Evolutionary conservation across 1,139 yeast genomes (phyloP).

Genomic region (Scheffersomyces segobiensis): DNA sequence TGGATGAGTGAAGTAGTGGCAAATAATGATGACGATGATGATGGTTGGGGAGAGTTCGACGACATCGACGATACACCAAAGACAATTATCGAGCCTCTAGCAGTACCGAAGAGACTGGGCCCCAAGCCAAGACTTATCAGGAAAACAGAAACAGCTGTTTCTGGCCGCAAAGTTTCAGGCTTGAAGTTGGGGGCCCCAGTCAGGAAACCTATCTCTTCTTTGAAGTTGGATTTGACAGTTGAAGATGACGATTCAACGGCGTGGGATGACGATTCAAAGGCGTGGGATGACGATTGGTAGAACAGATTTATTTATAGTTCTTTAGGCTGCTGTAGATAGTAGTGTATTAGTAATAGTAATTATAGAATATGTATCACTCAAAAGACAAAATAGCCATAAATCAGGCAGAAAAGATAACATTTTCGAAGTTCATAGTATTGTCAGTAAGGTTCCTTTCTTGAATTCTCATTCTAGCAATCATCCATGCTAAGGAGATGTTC

Average conservation of each 20-base stretch:
- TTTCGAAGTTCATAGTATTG: not conserved
- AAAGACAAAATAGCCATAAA: not conserved
- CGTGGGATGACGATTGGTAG: conserved; percentile 48
- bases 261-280: conserved; percentile 55
- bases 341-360: not conserved
- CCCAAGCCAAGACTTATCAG: conserved; percentile 7
- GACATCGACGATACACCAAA: conserved; percentile 10
- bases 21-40: conserved; percentile 15
- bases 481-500: conserved; percentile 5
- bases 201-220: conserved; percentile 24
- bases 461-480: conserved; percentile 5
- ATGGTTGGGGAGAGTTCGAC: conserved; percentile 33
- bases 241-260: conserved; percentile 49
- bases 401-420: not conserved
- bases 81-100: conserved; percentile 1
- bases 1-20: conserved; percentile 7
- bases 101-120: not conserved
- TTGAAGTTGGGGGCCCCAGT: conserved; percentile 30
- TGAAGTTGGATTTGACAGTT: conserved; percentile 40
- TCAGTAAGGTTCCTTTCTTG: conserved; percentile 1
- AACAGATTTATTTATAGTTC: conserved; percentile 2
- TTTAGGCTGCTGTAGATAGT: not conserved
- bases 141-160: conserved; percentile 14
- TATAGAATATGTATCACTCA: not conserved
- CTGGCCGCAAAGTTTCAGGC: conserved; percentile 22